These are phyloP conservation scores for Crithidia acanthocephali DNA, from an alignment of 208 protist genomes.

Conservation along the genomic window DNA sequence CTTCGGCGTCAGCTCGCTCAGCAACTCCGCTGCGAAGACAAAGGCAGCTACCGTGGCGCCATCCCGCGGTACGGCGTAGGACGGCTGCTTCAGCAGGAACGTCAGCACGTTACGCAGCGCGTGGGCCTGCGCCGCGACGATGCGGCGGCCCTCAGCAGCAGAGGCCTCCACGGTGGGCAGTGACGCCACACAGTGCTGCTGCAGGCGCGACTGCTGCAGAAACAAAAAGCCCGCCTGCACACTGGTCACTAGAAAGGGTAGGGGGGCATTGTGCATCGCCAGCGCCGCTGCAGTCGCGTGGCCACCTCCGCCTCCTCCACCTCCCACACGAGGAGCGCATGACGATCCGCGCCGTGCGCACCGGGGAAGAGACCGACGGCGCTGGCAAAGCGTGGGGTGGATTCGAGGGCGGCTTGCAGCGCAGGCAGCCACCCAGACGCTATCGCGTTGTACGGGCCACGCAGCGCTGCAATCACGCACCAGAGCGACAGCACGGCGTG, in stretches of 20 bases:
- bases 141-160: constrained; percentile 18
- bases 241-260: constrained; percentile 39
- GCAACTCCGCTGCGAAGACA: constrained; percentile 31
- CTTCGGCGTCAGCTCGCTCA: not conserved
- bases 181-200: constrained; percentile 25
- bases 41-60: constrained; percentile 22
- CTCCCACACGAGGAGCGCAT: constrained; percentile 56
- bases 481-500: constrained; percentile 53
- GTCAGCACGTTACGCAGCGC: constrained; percentile 27
- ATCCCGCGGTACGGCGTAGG: constrained; percentile 30
- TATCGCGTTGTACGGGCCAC: constrained; percentile 14
- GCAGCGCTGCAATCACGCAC: constrained; percentile 18
- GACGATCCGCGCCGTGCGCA: constrained; percentile 5
- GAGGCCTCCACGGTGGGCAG: constrained; percentile 9
- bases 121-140: constrained; percentile 21
- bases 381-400: constrained; percentile 50
- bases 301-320: constrained; percentile 59
- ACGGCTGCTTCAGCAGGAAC: constrained; percentile 19
- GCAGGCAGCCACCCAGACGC: constrained; percentile 40
- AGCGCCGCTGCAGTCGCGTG: constrained; percentile 45
- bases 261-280: constrained; percentile 37
- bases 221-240: constrained; percentile 59
- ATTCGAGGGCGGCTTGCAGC: constrained; percentile 33
- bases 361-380: constrained; percentile 57
- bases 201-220: constrained; percentile 23